phyloP scores from a whole-genome alignment of 1,284 basidiomycete genomes.

The Xerocomus nothofagi region DNA sequence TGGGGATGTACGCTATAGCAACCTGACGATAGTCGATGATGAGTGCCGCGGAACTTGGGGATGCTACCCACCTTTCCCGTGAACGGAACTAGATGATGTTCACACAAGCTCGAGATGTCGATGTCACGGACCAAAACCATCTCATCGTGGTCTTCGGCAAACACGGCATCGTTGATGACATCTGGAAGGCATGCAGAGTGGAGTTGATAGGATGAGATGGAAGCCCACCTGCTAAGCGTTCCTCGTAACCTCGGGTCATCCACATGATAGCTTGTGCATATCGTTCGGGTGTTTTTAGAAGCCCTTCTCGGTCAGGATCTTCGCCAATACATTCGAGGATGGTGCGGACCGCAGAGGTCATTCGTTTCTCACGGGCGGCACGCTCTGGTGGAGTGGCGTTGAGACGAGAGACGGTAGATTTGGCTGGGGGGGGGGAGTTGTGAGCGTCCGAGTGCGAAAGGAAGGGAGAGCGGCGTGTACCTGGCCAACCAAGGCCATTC shows the following conservation, averaged over 20 bases:
- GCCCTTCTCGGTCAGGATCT: constrained; percentile 93
- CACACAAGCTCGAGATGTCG: constrained; percentile 95
- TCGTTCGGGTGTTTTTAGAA: constrained; percentile 89
- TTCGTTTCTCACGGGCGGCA: constrained; percentile 69
- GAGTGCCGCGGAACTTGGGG: constrained; percentile 19
- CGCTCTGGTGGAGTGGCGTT: constrained; percentile 78
- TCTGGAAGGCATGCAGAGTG: constrained; percentile 49
- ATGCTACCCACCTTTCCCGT: constrained; percentile 83
- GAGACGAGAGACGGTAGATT: constrained; percentile 84
- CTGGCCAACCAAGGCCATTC: constrained; percentile 93
- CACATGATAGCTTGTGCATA: constrained; percentile 98
- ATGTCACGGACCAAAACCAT: constrained; percentile 99
- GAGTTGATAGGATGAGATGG: constrained; percentile 13
- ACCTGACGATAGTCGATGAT: constrained; percentile 43
- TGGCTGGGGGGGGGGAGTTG: constrained; percentile 54
- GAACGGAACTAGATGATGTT: constrained; percentile 99
- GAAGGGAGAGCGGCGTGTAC: constrained; percentile 43
- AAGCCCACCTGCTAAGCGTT: constrained; percentile 76
- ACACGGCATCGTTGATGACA: constrained; percentile 98
- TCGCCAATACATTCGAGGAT: constrained; percentile 98
- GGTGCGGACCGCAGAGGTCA: constrained; percentile 85
- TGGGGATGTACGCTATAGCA: constrained; percentile 92
- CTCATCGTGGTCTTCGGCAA: constrained; percentile 99
- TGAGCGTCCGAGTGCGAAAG: constrained; percentile 11
- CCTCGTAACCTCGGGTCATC: constrained; percentile 99